These are phyloP conservation scores for Corymbia calophylla DNA, from an alignment of 441 rosid genomes.

Conservation along the genomic window DNA sequence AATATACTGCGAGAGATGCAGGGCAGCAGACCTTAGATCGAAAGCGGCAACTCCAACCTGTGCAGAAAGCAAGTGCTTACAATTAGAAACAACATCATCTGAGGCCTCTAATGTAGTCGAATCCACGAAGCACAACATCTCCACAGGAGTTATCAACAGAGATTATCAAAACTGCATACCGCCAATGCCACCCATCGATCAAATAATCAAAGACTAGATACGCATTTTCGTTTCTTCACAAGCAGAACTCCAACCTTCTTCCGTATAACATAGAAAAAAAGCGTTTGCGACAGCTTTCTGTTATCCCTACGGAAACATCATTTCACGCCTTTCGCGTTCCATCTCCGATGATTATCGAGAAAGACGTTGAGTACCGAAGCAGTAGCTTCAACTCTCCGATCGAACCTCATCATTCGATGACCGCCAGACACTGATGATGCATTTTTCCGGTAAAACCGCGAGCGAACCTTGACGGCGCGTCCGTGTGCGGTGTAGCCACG, in stretches of 20 bases:
- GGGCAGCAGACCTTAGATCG: slow-evolving; percentile 82
- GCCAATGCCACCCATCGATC: not conserved
- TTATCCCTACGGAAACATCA: not conserved
- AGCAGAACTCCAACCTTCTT: not conserved
- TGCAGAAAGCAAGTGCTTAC: not conserved
- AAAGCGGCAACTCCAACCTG: slow-evolving; percentile 98
- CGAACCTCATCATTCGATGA: not conserved
- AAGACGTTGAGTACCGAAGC: not conserved
- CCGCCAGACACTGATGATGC: not conserved
- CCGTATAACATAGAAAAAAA: not conserved
- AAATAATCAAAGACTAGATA: not conserved
- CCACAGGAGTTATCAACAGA: not conserved
- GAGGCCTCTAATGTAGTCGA: not conserved
- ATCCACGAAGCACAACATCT: not conserved
- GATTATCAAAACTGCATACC: not conserved
- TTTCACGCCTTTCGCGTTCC: not conserved
- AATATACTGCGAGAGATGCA: slow-evolving; percentile 94
- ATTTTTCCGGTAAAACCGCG: not conserved
- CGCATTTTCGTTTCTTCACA: not conserved
- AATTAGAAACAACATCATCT: not conserved
- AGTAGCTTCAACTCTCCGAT: not conserved
- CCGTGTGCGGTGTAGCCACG: not conserved
- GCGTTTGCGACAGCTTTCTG: not conserved
- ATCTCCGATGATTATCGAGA: not conserved
- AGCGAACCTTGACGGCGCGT: not conserved